phyloP scores from a whole-genome alignment of 2,329 filamentous ascomycete species.

The Ceratocystis papillata region DNA sequence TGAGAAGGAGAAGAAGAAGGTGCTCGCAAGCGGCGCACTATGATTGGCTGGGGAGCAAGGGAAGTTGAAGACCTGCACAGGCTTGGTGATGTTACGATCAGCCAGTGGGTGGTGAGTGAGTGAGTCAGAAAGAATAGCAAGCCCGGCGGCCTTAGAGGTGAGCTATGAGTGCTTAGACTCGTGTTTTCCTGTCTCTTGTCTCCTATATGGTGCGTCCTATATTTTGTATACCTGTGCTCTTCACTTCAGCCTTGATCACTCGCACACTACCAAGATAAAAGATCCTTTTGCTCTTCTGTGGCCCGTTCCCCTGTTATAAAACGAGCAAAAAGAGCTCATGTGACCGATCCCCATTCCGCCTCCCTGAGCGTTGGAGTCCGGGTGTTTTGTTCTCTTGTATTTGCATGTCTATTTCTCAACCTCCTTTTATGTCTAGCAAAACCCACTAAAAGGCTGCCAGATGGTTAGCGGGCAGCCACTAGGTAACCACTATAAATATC shows the following conservation, averaged over 20 bases:
- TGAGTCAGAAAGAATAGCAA: too few relatives aligned
- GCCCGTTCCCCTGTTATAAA: neutral
- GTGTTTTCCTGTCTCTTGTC: too few relatives aligned
- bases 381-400: conserved; percentile 2
- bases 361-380: neutral
- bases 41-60: neutral
- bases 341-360: neutral
- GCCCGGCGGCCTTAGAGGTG: too few relatives aligned
- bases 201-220: too few relatives aligned
- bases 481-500: neutral
- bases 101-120: too few relatives aligned
- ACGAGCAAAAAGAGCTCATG: conserved; percentile 4
- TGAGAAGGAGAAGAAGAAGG: neutral
- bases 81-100: too few relatives aligned
- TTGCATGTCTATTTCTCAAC: neutral
- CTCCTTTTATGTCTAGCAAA: neutral
- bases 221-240: too few relatives aligned
- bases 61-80: neutral
- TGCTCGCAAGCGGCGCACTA: neutral
- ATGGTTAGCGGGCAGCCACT: too few relatives aligned
- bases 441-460: neutral
- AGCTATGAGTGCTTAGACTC: too few relatives aligned
- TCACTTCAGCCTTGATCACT: too few relatives aligned
- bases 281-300: neutral
- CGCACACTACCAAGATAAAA: too few relatives aligned